A percentile compares a stretch with the other conserved stretches of the same genome.
These are phyloP conservation scores for Lasiosphaeria ovina DNA, from an alignment of 495 filamentous ascomycete genomes.

Conservation along the genomic window DNA sequence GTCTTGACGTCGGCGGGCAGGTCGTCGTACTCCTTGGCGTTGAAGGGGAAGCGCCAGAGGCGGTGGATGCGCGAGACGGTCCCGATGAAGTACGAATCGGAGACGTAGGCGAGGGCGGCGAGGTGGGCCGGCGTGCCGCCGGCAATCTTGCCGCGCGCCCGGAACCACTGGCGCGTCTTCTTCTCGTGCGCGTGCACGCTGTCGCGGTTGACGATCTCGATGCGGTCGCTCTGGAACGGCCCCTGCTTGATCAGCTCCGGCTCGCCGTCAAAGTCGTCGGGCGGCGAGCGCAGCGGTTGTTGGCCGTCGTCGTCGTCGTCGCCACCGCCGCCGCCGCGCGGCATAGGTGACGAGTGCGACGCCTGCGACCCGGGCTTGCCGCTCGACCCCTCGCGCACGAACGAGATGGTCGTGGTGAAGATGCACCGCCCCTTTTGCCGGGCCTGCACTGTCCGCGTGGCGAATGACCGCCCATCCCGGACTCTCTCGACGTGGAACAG, in stretches of 20 bases:
- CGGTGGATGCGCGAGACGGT: constrained; percentile 77
- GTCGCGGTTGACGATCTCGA: constrained; percentile 48
- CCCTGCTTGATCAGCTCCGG: constrained; percentile 31
- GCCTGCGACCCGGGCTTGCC: constrained; percentile 53
- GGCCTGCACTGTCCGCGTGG: constrained; percentile 93
- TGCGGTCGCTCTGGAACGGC: constrained; percentile 54
- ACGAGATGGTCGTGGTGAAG: constrained; percentile 92
- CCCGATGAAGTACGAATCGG: constrained; percentile 87
- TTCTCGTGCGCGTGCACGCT: constrained; percentile 57
- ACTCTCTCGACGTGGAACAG: constrained; percentile 89
- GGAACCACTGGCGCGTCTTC: constrained; percentile 73
- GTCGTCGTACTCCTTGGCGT: constrained; percentile 30
- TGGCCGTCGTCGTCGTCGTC: too few relatives aligned
- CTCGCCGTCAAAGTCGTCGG: constrained; percentile 38
- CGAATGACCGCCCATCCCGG: constrained; percentile 84
- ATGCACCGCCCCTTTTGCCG: constrained; percentile 84
- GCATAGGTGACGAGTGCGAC: constrained; percentile 60
- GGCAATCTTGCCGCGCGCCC: constrained; percentile 70
- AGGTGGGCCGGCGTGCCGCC: constrained; percentile 79
- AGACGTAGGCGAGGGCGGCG: constrained; percentile 86
- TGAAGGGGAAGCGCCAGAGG: constrained; percentile 59
- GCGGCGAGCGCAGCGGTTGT: constrained; percentile 30
- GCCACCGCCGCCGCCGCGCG: constrained; percentile 37
- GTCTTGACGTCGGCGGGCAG: constrained; percentile 31
- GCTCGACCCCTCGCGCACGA: constrained; percentile 68